Evolutionary conservation across 805 yeast genomes (phyloP).

Genomic region (Candida mattraensis): DNA sequence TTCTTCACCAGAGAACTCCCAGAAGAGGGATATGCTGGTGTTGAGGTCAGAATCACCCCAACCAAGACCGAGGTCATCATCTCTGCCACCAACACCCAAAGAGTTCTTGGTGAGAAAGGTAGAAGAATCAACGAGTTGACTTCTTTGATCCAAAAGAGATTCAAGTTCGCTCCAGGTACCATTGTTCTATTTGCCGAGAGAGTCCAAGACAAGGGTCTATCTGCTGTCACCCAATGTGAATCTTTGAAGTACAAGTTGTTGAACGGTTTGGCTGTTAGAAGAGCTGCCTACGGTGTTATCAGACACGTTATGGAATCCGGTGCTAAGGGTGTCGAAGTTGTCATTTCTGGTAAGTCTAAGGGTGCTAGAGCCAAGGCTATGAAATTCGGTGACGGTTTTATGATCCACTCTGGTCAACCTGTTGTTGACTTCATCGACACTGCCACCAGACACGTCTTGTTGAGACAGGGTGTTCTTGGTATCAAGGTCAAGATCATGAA

Average conservation of each 20-base stretch:
- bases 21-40: slow-evolving; percentile 99
- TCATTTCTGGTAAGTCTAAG: slow-evolving; percentile 98
- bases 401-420: slow-evolving; percentile 99
- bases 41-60: slow-evolving; percentile 98
- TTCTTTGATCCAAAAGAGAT: slow-evolving; percentile 97
- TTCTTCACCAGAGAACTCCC: slow-evolving; percentile 99
- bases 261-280: slow-evolving; percentile 98
- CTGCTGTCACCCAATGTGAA: slow-evolving; percentile 99
- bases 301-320: slow-evolving; percentile 99
- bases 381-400: slow-evolving; percentile 99
- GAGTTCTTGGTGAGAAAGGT: slow-evolving; percentile 99
- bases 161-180: slow-evolving; percentile 91
- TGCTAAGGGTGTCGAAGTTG: slow-evolving; percentile 99
- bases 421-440: slow-evolving; percentile 96
- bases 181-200: slow-evolving; percentile 97
- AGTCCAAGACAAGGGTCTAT: slow-evolving; percentile 98
- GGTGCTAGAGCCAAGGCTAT: slow-evolving; percentile 99
- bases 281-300: slow-evolving; percentile 99
- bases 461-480: slow-evolving; percentile 99
- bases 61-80: slow-evolving; percentile 97
- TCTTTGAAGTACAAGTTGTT: slow-evolving; percentile 96
- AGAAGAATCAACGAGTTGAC: slow-evolving; percentile 99
- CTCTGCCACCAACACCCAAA: slow-evolving; percentile 98
- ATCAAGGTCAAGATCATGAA: slow-evolving; percentile 99
- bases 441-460: slow-evolving; percentile 99